Conservation (phyloP, 176 grass and related monocot species). For the Rhynchospora pubera region DNA sequence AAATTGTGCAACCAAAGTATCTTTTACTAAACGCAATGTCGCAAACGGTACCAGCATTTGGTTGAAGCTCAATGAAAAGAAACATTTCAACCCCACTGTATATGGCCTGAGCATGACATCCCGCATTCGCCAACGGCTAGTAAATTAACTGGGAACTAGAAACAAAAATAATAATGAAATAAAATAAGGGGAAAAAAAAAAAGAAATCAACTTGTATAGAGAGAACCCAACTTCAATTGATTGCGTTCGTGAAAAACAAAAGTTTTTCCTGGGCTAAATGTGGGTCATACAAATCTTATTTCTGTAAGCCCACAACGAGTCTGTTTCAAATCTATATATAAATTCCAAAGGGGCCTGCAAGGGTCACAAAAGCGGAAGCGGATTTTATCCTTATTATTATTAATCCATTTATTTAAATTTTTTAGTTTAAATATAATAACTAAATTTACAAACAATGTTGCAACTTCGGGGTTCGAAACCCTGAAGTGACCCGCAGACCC, state of each 20-base stretch:
- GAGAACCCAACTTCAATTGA: background rate
- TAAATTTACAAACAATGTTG: too few species aligned
- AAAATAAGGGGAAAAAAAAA: background rate
- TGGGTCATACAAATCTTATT: background rate
- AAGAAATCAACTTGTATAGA: background rate
- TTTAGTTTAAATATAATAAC: too few species aligned
- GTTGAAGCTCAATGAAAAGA: background rate
- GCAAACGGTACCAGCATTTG: background rate
- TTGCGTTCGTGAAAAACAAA: background rate
- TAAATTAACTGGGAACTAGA: background rate
- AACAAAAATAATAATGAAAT: background rate
- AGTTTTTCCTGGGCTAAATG: background rate
- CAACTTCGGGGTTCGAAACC: too few species aligned
- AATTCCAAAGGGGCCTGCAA: too few species aligned
- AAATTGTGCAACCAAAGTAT: background rate
- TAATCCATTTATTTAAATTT: too few species aligned
- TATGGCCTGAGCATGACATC: background rate
- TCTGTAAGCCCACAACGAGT: background rate
- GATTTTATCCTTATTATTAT: too few species aligned
- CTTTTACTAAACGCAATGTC: background rate
- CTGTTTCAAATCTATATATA: background rate
- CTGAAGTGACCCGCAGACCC: too few species aligned
- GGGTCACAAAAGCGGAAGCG: too few species aligned
- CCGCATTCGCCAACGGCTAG: background rate
- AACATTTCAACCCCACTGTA: background rate